phyloP scores from a whole-genome alignment of 345 rosid species.

The Rhodamnia rubescens region DNA sequence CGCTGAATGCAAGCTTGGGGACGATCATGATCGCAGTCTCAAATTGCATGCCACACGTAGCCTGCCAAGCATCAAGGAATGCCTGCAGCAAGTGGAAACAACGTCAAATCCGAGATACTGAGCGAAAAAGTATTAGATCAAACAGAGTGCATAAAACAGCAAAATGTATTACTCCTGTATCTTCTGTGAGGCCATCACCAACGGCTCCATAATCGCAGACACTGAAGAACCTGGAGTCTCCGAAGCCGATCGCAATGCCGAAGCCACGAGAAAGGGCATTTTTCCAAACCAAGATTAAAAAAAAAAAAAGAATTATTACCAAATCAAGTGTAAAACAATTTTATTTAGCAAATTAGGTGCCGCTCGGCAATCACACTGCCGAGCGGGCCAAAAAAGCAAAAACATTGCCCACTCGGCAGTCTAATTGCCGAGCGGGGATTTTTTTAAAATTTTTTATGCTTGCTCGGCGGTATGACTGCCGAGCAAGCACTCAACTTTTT shows the following conservation, averaged over 20 bases:
- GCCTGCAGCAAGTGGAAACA: slow-evolving; percentile 10
- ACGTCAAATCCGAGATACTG: neutral
- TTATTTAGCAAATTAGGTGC: too few species aligned
- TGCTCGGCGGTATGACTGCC: too few species aligned
- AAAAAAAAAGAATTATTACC: too few species aligned
- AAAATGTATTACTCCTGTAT: slow-evolving; percentile 1
- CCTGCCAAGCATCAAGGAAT: slow-evolving; percentile 23
- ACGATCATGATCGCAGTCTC: slow-evolving; percentile 1
- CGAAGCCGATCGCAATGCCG: neutral
- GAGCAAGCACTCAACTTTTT: too few species aligned
- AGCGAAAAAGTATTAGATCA: neutral
- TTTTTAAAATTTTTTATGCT: too few species aligned
- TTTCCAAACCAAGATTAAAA: too few species aligned
- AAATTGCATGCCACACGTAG: neutral
- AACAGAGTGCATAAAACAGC: neutral
- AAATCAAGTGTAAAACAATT: too few species aligned
- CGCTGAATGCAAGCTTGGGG: slow-evolving; percentile 9
- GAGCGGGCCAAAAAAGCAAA: too few species aligned
- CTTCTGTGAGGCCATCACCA: slow-evolving; percentile 16
- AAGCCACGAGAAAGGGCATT: too few species aligned
- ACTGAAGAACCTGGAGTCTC: neutral
- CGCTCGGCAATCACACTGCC: too few species aligned
- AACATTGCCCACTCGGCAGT: too few species aligned
- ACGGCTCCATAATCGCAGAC: slow-evolving; percentile 18
- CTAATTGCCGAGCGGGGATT: too few species aligned